These are phyloP conservation scores for Triticum aestivum DNA, from an alignment of 176 grass and related monocot species.

Conservation along the genomic window IWGSC_CS_RefSeq_v2.1 NC_057814.1:633604353-633604852, in stretches of 20 bases:
- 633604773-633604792: no score
- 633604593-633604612: background rate
- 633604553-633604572: background rate
- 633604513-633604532: no score
- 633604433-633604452: background rate
- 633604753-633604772: background rate
- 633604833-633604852: background rate
- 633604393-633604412: background rate
- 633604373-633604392: background rate
- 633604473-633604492: no score
- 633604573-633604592: background rate
- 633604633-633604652: background rate
- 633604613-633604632: background rate
- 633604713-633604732: background rate
- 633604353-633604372: conserved; percentile 8
- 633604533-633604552: no score
- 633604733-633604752: background rate
- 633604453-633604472: no score
- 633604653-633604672: background rate
- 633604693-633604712: background rate
- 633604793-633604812: background rate
- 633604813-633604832: background rate
- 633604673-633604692: background rate
- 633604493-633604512: no score
- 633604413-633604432: background rate